These are phyloP conservation scores for Terana coerulea DNA, from an alignment of 768 basidiomycete genomes.

Conservation along the genomic window DNA sequence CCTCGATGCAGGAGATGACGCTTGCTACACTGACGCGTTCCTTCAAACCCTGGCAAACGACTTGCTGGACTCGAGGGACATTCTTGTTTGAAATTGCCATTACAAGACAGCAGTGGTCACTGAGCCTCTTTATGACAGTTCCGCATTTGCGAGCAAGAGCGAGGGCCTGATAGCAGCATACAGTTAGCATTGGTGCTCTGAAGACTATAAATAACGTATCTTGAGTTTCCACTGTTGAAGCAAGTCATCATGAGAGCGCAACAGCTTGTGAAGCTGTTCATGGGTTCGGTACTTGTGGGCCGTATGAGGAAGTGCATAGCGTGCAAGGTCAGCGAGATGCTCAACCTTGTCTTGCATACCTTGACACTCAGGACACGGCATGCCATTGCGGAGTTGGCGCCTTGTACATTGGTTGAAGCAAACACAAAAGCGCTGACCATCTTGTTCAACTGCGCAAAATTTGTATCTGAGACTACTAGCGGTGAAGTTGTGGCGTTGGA, in stretches of 20 bases:
- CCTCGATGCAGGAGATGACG: constrained; percentile 16
- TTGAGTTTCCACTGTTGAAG: background rate
- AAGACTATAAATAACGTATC: background rate
- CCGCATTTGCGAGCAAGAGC: background rate
- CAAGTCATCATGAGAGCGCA: background rate
- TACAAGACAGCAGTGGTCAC: constrained; percentile 6
- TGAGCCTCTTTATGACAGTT: background rate
- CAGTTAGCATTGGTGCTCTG: no score
- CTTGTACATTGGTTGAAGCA: background rate
- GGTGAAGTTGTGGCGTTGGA: constrained; percentile 3
- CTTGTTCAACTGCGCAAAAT: constrained; percentile 2
- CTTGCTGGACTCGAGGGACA: constrained; percentile 26
- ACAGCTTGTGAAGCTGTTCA: constrained; percentile 1
- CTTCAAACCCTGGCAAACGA: constrained; percentile 21
- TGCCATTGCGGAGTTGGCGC: no score
- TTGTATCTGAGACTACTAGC: background rate
- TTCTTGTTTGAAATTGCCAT: constrained; percentile 17
- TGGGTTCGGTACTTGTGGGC: constrained; percentile 2
- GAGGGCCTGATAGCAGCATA: constrained; percentile 1
- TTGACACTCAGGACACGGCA: background rate
- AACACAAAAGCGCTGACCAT: constrained; percentile 1
- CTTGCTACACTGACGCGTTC: constrained; percentile 12
- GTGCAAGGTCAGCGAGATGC: constrained; percentile 1
- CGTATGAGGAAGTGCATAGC: constrained; percentile 4
- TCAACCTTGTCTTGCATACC: background rate